Evolutionary conservation across 2,329 filamentous ascomycete genomes (phyloP).

Genomic region (Pseudogymnoascus destructans): DNA sequence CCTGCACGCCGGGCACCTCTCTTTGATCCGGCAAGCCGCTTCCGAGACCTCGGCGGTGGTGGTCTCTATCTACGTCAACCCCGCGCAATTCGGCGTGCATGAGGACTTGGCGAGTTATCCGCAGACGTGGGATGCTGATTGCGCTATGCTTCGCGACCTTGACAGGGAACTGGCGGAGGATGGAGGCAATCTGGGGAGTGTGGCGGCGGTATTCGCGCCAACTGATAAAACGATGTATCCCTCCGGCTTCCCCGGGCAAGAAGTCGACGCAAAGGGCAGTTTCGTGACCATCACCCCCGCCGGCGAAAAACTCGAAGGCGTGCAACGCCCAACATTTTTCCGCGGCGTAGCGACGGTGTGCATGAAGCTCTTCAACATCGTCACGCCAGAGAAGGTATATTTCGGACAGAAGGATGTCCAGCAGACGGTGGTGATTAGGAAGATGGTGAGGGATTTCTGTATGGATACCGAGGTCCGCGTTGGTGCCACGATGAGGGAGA

Average conservation of each 20-base stretch:
- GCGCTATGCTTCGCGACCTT: slow-evolving; percentile 50
- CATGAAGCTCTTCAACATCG: slow-evolving; percentile 84
- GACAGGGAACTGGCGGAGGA: slow-evolving; percentile 59
- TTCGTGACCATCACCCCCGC: slow-evolving; percentile 88
- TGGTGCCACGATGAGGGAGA: slow-evolving; percentile 60
- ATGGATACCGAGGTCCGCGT: slow-evolving; percentile 63
- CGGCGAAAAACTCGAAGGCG: slow-evolving; percentile 68
- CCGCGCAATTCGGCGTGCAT: slow-evolving; percentile 80
- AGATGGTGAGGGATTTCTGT: slow-evolving; percentile 80
- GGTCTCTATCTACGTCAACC: slow-evolving; percentile 90
- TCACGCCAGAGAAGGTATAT: slow-evolving; percentile 65
- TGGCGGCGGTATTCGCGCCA: slow-evolving; percentile 78
- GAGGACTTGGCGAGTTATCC: slow-evolving; percentile 88
- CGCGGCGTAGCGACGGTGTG: slow-evolving; percentile 91
- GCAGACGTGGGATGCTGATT: slow-evolving; percentile 72
- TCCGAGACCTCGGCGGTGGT: slow-evolving; percentile 75
- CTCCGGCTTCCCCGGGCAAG: slow-evolving; percentile 58
- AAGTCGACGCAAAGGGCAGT: slow-evolving; percentile 63
- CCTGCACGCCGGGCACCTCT: slow-evolving; percentile 81
- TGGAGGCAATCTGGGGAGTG: slow-evolving; percentile 45
- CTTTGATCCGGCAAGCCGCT: slow-evolving; percentile 72
- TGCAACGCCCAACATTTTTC: slow-evolving; percentile 85
- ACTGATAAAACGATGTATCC: slow-evolving; percentile 80
- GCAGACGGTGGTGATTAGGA: slow-evolving; percentile 79
- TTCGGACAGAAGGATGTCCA: slow-evolving; percentile 98